Percentiles rank a stretch among this genome's conserved stretches.
Conservation (phyloP, 257 asterid genomes). For the Scutellaria galericulata region DNA sequence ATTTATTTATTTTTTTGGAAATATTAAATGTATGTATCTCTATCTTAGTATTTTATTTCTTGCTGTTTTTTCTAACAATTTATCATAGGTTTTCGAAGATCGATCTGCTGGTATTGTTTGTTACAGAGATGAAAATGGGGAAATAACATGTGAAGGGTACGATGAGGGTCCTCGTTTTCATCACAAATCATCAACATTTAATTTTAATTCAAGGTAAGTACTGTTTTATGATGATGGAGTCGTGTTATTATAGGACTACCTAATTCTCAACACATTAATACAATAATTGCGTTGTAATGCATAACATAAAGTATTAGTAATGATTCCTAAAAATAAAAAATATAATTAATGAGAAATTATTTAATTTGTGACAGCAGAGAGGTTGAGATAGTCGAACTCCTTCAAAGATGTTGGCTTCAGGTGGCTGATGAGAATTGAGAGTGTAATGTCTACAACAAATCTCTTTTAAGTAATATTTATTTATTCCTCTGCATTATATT, state of each 20-base stretch:
- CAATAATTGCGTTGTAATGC: no score
- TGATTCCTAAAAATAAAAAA: no score
- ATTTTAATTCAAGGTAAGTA: conserved; percentile 36
- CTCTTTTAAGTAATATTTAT: no score
- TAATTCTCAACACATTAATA: no score
- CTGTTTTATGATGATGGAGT: not conserved
- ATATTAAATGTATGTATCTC: not conserved
- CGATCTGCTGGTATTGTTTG: conserved; percentile 54
- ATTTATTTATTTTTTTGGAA: not conserved
- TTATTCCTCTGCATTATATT: no score
- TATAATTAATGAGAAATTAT: not conserved
- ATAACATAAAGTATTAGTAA: no score
- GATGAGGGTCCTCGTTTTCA: conserved; percentile 67
- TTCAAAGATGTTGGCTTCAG: conserved; percentile 51
- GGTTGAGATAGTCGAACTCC: conserved; percentile 47
- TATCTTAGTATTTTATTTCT: not conserved
- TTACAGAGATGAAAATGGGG: conserved; percentile 63
- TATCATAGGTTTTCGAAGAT: conserved; percentile 54
- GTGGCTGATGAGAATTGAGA: conserved; percentile 38
- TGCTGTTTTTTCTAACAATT: not conserved
- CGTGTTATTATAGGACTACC: no score
- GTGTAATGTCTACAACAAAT: no score
- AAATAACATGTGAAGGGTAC: conserved; percentile 61
- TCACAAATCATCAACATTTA: conserved; percentile 28
- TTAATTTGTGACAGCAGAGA: conserved; percentile 36